A percentile compares a stretch with the other conserved stretches of the same genome.
Conservation (phyloP, 257 asterid genomes). For the Solanum appendiculatum region DNA sequence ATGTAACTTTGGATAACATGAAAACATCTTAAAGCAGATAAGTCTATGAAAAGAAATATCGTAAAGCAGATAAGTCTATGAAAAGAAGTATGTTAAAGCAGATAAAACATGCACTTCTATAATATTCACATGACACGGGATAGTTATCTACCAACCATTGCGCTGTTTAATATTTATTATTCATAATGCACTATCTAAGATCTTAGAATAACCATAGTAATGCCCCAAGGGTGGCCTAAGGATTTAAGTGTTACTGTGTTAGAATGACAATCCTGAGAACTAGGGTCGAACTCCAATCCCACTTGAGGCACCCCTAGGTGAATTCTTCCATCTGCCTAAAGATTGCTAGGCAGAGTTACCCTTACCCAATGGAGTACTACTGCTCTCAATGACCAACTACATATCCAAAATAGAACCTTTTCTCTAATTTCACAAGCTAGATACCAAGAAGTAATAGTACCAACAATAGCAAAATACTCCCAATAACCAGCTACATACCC, state of each 20-base stretch:
- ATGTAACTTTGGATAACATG: neutral
- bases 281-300: neutral
- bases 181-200: neutral
- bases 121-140: neutral
- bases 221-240: neutral
- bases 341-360: neutral
- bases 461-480: neutral
- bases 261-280: neutral
- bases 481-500: neutral
- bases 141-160: neutral
- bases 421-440: neutral
- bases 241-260: neutral
- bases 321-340: neutral
- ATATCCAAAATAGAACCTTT: neutral
- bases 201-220: neutral
- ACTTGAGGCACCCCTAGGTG: neutral
- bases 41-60: neutral
- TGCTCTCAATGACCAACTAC: neutral
- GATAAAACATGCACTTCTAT: neutral
- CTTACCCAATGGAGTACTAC: neutral
- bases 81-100: neutral
- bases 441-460: neutral
- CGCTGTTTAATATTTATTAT: neutral
- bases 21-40: neutral
- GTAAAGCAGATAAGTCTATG: neutral